These are phyloP conservation scores for Dendryphion nanum DNA, from an alignment of 2,329 filamentous ascomycete species.

Conservation along the genomic window DNA sequence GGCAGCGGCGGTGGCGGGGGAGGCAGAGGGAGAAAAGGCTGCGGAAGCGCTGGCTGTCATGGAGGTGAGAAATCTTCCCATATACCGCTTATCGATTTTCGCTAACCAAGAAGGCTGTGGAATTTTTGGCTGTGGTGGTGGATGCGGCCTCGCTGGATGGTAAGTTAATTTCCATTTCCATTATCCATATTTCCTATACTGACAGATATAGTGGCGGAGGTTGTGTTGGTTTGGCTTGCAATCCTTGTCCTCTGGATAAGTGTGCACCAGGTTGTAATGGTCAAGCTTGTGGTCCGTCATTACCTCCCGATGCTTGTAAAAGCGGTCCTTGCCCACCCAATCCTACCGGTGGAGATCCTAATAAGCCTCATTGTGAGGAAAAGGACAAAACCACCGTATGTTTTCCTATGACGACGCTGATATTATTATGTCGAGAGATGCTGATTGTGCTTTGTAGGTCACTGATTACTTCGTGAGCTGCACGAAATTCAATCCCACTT, in stretches of 20 bases:
- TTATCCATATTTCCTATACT: too few species aligned
- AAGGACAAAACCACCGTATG: constrained; percentile 18
- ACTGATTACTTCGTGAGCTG: constrained; percentile 21
- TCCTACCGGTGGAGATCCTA: not conserved
- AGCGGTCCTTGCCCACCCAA: not conserved
- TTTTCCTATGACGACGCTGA: too few species aligned
- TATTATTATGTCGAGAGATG: too few species aligned
- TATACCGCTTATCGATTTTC: too few species aligned
- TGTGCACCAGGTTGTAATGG: not conserved
- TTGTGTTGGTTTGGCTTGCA: not conserved
- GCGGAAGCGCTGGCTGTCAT: not conserved
- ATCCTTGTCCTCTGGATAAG: not conserved
- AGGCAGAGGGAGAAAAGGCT: not conserved
- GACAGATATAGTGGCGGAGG: too few species aligned
- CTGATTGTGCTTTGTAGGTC: too few species aligned
- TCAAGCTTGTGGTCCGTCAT: not conserved
- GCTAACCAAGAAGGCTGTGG: too few species aligned
- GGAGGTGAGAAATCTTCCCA: too few species aligned
- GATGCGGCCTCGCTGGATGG: constrained; percentile 18
- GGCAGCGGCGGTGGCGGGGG: not conserved
- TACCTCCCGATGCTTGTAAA: not conserved
- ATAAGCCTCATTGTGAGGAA: constrained; percentile 13
- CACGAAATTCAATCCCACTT: constrained; percentile 13
- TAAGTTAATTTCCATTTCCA: too few species aligned
- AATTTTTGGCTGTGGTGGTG: constrained; percentile 17